These are phyloP conservation scores for Aphanomyces invadans DNA, from an alignment of 352 stramenopile genomes.

Conservation along the genomic window DNA sequence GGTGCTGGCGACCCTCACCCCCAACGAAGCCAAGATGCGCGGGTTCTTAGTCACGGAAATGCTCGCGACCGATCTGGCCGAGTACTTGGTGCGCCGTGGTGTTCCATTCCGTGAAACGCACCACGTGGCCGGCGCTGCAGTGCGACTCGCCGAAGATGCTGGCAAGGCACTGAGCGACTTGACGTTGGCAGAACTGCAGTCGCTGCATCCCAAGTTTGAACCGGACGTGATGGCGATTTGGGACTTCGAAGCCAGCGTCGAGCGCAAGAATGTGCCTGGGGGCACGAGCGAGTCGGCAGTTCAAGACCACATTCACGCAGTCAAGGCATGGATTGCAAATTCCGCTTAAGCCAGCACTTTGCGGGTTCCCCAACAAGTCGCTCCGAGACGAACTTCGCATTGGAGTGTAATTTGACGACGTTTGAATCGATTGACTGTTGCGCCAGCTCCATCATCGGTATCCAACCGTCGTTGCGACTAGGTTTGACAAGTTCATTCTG, in stretches of 20 bases:
- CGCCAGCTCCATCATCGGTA: neutral
- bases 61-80: conserved; percentile 97
- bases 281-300: conserved; percentile 77
- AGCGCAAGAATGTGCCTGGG: conserved; percentile 85
- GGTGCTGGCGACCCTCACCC: conserved; percentile 95
- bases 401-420: too few relatives aligned
- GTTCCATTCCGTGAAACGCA: conserved; percentile 99
- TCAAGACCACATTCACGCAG: conserved; percentile 63
- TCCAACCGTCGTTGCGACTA: too few relatives aligned
- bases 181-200: conserved; percentile 83
- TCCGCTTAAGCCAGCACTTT: neutral
- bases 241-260: conserved; percentile 86
- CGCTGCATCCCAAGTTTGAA: conserved; percentile 86
- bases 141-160: conserved; percentile 88
- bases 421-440: neutral
- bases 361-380: too few relatives aligned
- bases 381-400: too few relatives aligned
- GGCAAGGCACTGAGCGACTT: conserved; percentile 78
- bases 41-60: conserved; percentile 97
- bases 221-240: conserved; percentile 84
- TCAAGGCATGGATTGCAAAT: conserved; percentile 59
- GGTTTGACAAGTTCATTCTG: too few relatives aligned
- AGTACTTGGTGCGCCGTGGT: conserved; percentile 98
- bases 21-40: conserved; percentile 90
- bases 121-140: conserved; percentile 93